Evolutionary conservation across 176 grass and related monocot genomes (phyloP), one percentile per base, ranked within the genome.

Genomic region (Guadua angustifolia): DNA sequence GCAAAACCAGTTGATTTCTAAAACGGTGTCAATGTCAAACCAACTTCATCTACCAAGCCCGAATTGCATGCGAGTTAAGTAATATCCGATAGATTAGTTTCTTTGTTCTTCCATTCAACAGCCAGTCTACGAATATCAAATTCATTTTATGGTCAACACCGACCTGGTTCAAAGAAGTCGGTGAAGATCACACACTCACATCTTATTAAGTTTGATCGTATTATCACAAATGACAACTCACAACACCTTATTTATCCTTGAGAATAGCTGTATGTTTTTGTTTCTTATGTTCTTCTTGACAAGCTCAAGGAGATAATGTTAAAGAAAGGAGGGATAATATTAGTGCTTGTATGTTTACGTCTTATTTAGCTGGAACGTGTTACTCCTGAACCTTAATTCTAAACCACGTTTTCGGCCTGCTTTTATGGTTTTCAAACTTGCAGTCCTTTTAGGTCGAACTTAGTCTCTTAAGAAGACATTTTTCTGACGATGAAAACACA

Each of bases 201-300:
- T 55, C 59, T 84, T 75, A 7, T 85, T 69, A 33, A 22, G 13
- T 36, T 81, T 63, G 51, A 25, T 85, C 39, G 1, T 29, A 62
- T 76, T 66, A 51, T 51, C n/a, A 51, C 38, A 66, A 65, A 57
- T 57, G 33, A 79, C 50, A 85, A 17, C 33, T 70, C 21, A 47
- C 0, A 69, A 32, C 29, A 63, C 36, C 18, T 74, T 59, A 63
- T 62, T 56, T 26, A 58, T 74, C 39, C 22, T 58, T 66, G 2
- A 17, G 44, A 52, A 63, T 64, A 71, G 56, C 36, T 71, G 42
- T 73, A 24, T 45, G 8, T 32, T 44, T 46, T 75, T 21, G 5
- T 67, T 69, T n/a, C 66, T 61, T 44, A 45, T 60, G 57, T 88
- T 88, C 33, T n/a, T n/a, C n/a, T 59, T 39, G 21, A 57, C 25